A percentile compares a stretch with the other conserved stretches of the same genome.
These are phyloP conservation scores for Nepenthes mirabilis DNA, from an alignment of 148 eudicot genomes.

Conservation along the genomic window DNA sequence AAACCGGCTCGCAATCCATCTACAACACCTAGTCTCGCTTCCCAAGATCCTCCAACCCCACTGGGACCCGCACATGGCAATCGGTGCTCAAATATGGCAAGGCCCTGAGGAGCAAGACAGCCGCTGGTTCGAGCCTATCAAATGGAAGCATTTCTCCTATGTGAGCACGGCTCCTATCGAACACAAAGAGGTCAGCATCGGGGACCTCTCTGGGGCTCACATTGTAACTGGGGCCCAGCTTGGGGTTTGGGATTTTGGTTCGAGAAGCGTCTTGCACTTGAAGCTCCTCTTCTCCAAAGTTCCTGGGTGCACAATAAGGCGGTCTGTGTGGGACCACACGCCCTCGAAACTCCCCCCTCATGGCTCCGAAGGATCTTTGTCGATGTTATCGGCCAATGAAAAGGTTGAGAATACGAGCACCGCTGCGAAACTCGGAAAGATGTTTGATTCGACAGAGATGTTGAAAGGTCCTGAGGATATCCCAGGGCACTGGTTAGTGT, in stretches of 20 bases:
- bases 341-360: constrained; percentile 34
- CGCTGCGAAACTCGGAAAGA: constrained; percentile 54
- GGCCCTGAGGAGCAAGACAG: constrained; percentile 99
- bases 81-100: constrained; percentile 93
- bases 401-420: constrained; percentile 31
- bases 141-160: constrained; percentile 96
- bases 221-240: constrained; percentile 96
- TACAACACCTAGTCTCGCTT: constrained; percentile 86
- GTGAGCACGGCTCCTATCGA: constrained; percentile 96
- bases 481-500: constrained; percentile 97
- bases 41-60: constrained; percentile 95
- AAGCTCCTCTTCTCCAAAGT: constrained; percentile 95
- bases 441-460: constrained; percentile 88
- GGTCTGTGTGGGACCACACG: constrained; percentile 97
- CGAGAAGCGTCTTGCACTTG: constrained; percentile 75
- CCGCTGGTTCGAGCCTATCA: constrained; percentile 98
- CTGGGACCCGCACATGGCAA: constrained; percentile 92
- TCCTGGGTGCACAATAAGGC: constrained; percentile 86
- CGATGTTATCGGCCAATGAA: constrained; percentile 17
- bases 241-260: constrained; percentile 96
- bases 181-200: constrained; percentile 71
- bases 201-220: constrained; percentile 92
- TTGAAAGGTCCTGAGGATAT: constrained; percentile 78
- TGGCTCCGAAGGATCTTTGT: constrained; percentile 23
- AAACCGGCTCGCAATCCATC: constrained; percentile 73